Percentiles rank a stretch among this genome's conserved stretches.
Evolutionary conservation across 257 asterid genomes (phyloP).

Genomic region (Catharanthus roseus): DNA sequence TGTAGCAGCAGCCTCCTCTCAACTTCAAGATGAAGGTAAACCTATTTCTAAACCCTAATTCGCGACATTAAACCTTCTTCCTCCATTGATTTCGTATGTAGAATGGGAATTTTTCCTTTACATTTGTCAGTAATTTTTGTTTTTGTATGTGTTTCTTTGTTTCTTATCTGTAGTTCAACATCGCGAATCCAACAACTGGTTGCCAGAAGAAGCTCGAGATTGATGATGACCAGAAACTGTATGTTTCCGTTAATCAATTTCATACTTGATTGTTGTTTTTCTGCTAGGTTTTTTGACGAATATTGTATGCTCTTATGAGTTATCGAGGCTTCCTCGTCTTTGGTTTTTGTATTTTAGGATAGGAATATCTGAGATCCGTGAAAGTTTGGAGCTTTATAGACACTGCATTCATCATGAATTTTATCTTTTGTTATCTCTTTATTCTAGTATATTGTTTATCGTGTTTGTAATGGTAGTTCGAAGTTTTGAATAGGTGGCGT

Average conservation of each 20-base stretch:
- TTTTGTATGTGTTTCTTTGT: neutral
- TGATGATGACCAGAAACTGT: constrained; percentile 37
- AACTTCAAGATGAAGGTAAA: constrained; percentile 18
- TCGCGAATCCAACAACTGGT: constrained; percentile 38
- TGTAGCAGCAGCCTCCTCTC: constrained; percentile 6
- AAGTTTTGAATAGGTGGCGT: neutral
- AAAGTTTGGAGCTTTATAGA: neutral
- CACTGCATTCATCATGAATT: too few relatives aligned
- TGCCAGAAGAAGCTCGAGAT: constrained; percentile 40
- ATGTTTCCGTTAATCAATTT: neutral
- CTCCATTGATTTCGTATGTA: neutral
- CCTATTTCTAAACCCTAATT: neutral
- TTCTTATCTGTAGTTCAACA: constrained; percentile 24
- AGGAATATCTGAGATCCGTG: neutral
- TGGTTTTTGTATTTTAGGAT: neutral
- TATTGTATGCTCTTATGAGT: neutral
- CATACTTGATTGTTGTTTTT: neutral
- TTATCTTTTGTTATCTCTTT: neutral
- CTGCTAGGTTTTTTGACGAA: neutral
- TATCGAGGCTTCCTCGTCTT: neutral
- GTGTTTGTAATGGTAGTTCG: neutral
- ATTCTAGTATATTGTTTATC: too few relatives aligned
- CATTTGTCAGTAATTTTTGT: neutral
- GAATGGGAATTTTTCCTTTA: neutral
- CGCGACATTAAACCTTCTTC: too few relatives aligned